A percentile compares a stretch with the other conserved stretches of the same genome.
Evolutionary conservation across 73 alveolate species (phyloP).

Genomic region (Paramecium pentaurelia): DNA sequence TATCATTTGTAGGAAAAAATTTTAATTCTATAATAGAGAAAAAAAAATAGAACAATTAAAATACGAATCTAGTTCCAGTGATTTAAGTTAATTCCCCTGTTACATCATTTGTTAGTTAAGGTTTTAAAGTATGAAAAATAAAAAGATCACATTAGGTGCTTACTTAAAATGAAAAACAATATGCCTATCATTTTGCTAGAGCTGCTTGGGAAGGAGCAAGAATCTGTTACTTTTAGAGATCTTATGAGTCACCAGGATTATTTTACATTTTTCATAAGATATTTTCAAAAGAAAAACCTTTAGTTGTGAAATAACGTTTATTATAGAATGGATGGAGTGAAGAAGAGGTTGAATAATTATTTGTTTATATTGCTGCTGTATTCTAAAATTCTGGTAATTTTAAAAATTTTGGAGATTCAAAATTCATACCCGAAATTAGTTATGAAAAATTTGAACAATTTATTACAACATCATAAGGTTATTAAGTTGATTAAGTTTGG

Average conservation of each 20-base stretch:
- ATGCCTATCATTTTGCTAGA: constrained; percentile 84
- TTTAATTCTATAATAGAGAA: not conserved
- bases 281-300: constrained; percentile 52
- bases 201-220: constrained; percentile 96
- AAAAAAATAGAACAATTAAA: not conserved
- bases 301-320: constrained; percentile 60
- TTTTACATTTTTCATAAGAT: constrained; percentile 85
- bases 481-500: constrained; percentile 60
- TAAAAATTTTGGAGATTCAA: constrained; percentile 73
- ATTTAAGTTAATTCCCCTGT: not conserved
- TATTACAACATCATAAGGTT: constrained; percentile 56
- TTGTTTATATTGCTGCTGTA: constrained; percentile 81
- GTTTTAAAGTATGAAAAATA: constrained; percentile 1
- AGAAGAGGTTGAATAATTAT: constrained; percentile 65
- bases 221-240: constrained; percentile 79
- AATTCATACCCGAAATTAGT: constrained; percentile 84
- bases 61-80: not conserved
- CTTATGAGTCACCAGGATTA: constrained; percentile 95
- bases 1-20: no score
- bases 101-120: not conserved
- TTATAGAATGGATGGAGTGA: constrained; percentile 66
- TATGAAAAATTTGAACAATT: constrained; percentile 71
- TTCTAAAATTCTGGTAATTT: constrained; percentile 88
- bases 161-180: constrained; percentile 77
- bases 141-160: not conserved